Percentiles rank a stretch among this genome's conserved stretches.
Conservation (phyloP, 768 basidiomycete species). For the Fomitopsis pulvina region DNA sequence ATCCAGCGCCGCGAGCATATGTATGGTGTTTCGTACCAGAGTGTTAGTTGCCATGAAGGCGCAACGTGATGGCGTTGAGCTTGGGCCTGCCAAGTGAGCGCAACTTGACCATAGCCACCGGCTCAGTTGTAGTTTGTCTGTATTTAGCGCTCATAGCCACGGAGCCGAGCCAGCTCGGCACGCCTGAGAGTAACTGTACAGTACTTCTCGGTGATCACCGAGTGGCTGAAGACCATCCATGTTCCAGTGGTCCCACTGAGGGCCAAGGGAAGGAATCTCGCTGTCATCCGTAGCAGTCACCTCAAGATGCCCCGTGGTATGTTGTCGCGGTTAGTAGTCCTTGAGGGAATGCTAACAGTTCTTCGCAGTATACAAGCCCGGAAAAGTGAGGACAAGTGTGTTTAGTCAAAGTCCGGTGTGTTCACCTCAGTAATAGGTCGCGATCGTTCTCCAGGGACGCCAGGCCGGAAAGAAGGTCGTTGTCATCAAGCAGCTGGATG, state of each 20-base stretch:
- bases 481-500: constrained; percentile 95
- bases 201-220: constrained; percentile 18
- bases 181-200: constrained; percentile 13
- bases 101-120: no score
- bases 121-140: no score
- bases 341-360: constrained; percentile 7
- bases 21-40: no score
- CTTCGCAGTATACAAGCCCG: constrained; percentile 81
- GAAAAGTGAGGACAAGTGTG: constrained; percentile 59
- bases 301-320: constrained; percentile 39
- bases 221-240: constrained; percentile 15
- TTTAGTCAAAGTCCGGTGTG: constrained; percentile 5
- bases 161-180: background rate
- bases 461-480: constrained; percentile 99
- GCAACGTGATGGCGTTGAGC: no score
- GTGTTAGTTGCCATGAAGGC: no score
- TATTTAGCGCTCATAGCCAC: no score
- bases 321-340: constrained; percentile 7
- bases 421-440: constrained; percentile 47
- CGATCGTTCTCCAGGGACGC: constrained; percentile 96
- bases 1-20: no score
- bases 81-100: no score
- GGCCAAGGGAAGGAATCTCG: constrained; percentile 10
- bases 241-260: constrained; percentile 1
- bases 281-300: constrained; percentile 9